Conservation (phyloP, 345 rosid species). For the Erysimum cheiranthoides region DNA sequence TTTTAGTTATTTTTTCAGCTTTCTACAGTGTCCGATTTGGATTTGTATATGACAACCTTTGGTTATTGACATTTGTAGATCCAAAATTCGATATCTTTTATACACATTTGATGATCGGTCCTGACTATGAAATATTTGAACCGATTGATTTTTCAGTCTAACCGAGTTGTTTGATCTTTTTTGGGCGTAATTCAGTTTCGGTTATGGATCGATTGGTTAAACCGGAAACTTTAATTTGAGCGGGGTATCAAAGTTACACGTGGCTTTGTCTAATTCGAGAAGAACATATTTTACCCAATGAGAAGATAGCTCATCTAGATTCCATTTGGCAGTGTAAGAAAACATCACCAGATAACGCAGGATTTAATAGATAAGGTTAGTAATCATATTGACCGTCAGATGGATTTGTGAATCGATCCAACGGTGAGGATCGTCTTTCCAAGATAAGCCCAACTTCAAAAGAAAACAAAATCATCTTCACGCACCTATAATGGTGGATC, state of each 20-base stretch:
- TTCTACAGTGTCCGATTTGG: slow-evolving; percentile 12
- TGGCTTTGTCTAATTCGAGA: not conserved
- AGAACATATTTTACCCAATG: slow-evolving; percentile 15
- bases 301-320: slow-evolving; percentile 26
- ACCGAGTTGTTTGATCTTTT: not conserved
- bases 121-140: not conserved
- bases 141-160: not conserved
- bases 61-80: slow-evolving; percentile 6
- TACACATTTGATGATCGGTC: not conserved
- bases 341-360: slow-evolving; percentile 57
- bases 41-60: slow-evolving; percentile 19
- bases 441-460: slow-evolving; percentile 15
- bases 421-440: slow-evolving; percentile 37
- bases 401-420: slow-evolving; percentile 71
- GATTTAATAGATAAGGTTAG: slow-evolving; percentile 57
- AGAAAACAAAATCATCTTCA: not conserved
- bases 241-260: not conserved
- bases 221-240: not conserved
- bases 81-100: not conserved
- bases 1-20: not conserved
- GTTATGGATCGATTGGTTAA: not conserved
- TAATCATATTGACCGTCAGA: slow-evolving; percentile 54
- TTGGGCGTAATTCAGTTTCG: not conserved
- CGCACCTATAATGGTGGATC: not conserved
- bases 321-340: slow-evolving; percentile 3